These are phyloP conservation scores for Chaetothyriales sp. DNA, from an alignment of 2,329 filamentous ascomycete species.

Conservation along the genomic window DNA sequence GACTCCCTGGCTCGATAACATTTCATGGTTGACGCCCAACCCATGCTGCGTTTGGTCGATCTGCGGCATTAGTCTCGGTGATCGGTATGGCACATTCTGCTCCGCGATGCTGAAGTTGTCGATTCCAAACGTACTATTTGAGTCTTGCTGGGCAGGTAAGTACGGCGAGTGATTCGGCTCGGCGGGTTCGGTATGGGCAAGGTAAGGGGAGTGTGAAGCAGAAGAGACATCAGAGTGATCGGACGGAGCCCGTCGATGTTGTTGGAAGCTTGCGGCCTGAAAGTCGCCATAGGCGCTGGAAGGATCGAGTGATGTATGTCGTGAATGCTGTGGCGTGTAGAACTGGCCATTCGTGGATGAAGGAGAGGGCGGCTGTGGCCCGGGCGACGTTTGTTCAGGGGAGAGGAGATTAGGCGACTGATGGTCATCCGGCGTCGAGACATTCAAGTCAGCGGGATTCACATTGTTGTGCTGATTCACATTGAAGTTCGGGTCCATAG, in stretches of 20 bases:
- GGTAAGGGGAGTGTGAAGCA: conserved; percentile 67
- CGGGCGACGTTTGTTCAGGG: conserved; percentile 40
- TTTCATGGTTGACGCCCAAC: conserved; percentile 7
- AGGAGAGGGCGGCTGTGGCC: conserved; percentile 38
- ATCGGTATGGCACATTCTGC: conserved; percentile 47
- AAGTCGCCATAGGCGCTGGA: conserved; percentile 43
- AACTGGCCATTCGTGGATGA: conserved; percentile 39
- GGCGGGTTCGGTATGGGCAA: conserved; percentile 65
- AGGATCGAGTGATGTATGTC: conserved; percentile 48
- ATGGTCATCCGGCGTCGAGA: conserved; percentile 37
- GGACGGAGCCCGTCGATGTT: conserved; percentile 75
- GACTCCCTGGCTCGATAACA: conserved; percentile 27
- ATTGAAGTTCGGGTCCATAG: conserved; percentile 21
- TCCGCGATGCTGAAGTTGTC: conserved; percentile 64
- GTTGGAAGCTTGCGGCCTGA: conserved; percentile 51
- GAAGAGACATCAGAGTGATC: conserved; percentile 86
- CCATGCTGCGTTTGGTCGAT: conserved; percentile 29
- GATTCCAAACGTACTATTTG: conserved; percentile 65
- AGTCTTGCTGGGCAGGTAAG: conserved; percentile 58
- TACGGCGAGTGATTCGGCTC: conserved; percentile 71
- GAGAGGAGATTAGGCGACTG: conserved; percentile 45
- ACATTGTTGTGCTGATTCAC: conserved; percentile 24
- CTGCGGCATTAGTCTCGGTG: conserved; percentile 53
- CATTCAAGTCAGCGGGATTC: conserved; percentile 35
- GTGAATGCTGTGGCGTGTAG: conserved; percentile 43